A percentile compares a stretch with the other conserved stretches of the same genome.
phyloP scores from a whole-genome alignment of 768 basidiomycete genomes.

The Amanita pallidorosea region DNA sequence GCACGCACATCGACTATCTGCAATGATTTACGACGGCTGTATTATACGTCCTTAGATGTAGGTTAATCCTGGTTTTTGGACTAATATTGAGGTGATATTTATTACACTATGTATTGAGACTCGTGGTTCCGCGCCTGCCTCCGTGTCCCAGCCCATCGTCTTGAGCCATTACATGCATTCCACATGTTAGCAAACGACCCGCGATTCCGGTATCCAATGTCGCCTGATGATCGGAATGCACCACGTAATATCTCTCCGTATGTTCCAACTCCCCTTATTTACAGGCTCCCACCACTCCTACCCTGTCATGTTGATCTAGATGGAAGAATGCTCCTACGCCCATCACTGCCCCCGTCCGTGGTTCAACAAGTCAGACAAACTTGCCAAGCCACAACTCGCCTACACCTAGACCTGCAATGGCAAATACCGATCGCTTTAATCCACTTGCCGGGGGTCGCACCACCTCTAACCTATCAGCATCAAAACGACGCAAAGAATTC shows the following conservation, averaged over 20 bases:
- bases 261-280: not conserved
- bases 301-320: constrained; percentile 3
- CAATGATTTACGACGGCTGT: constrained; percentile 5
- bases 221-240: not conserved
- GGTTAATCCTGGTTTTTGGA: too few species aligned
- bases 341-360: not conserved
- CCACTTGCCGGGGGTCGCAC: not conserved
- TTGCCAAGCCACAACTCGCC: not conserved
- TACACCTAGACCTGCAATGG: not conserved
- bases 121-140: not conserved
- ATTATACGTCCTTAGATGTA: not conserved
- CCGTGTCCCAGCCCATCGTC: not conserved
- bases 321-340: constrained; percentile 3
- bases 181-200: not conserved
- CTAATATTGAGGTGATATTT: not conserved
- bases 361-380: not conserved
- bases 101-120: not conserved
- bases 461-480: not conserved
- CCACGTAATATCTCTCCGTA: constrained; percentile 1
- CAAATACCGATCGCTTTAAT: not conserved
- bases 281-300: not conserved
- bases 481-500: not conserved
- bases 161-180: not conserved
- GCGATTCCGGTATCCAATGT: not conserved
- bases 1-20: constrained; percentile 1